A percentile compares a stretch with the other conserved stretches of the same genome.
These are phyloP conservation scores for Fusarium oligoseptatum DNA, from an alignment of 2,329 filamentous ascomycete genomes.

Conservation along the genomic window DNA sequence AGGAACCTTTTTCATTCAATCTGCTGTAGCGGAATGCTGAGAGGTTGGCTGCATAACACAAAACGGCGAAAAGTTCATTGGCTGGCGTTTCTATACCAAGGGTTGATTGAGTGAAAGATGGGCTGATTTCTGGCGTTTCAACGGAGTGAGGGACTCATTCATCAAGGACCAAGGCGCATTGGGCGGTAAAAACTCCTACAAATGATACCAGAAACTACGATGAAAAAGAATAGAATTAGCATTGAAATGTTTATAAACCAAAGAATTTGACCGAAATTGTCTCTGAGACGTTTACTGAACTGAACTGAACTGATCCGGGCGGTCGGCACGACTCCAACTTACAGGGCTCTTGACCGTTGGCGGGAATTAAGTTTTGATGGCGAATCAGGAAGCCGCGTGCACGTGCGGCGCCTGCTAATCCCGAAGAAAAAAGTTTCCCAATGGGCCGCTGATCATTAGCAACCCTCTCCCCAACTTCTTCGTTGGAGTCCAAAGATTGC, in stretches of 20 bases:
- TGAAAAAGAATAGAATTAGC: conserved; percentile 5
- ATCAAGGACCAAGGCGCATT: conserved; percentile 36
- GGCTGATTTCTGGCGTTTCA: conserved; percentile 38
- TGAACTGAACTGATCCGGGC: neutral
- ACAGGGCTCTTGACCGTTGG: conserved; percentile 16
- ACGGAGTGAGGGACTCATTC: conserved; percentile 30
- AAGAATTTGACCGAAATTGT: neutral
- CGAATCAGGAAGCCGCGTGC: conserved; percentile 37
- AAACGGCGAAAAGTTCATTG: conserved; percentile 22
- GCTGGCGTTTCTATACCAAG: conserved; percentile 33
- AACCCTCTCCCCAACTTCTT: conserved; percentile 45
- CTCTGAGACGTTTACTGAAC: neutral
- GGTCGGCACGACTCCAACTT: conserved; percentile 4
- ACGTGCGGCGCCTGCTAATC: conserved; percentile 44
- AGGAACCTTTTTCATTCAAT: conserved; percentile 33
- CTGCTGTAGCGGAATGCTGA: conserved; percentile 11
- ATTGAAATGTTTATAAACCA: neutral
- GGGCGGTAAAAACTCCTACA: conserved; percentile 21
- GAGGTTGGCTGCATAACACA: conserved; percentile 8
- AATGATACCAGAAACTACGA: conserved; percentile 38
- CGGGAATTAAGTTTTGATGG: conserved; percentile 26
- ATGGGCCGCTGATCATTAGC: conserved; percentile 42
- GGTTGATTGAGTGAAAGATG: conserved; percentile 28
- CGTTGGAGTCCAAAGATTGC: conserved; percentile 41
- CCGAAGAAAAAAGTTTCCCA: conserved; percentile 50